Base-by-base conservation (phyloP, 352 stramenopile genomes). In the Phytophthora pinifolia region DNA sequence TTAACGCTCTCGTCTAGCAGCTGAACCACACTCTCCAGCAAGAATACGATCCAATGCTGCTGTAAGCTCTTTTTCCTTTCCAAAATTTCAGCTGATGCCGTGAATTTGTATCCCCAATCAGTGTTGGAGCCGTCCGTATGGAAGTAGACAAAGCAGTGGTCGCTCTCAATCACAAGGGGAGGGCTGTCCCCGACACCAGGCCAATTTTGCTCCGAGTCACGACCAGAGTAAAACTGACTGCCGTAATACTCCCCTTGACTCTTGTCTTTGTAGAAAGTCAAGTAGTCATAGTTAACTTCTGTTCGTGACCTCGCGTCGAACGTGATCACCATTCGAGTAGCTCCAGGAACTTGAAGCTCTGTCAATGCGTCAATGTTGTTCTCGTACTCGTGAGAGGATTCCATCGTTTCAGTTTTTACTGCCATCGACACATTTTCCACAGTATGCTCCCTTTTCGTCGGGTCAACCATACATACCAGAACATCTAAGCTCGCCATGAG, bases 211-310 rank as follows among this genome's bases (percentile, higher is more conserved):
- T 89, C 81, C 0, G 41, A 48, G 39, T 91, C 86, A n/a, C 84
- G 67, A 3, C 85, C 86, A 2, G 74, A 92, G 51, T 94, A 96
- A 46, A 75, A 84, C 10, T 79, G 66, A 12, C 70, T 75, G 6
- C 86, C 86, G 39, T 91, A 92, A 46, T 67, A 83, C 18, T 78
- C 66, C 14, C 60, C 64, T 61, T 83, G 72, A 4, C 54, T 59
- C 32, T 70, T 68, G 44, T 92, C 74, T 39, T 89, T 91, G 54
- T 76, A 93, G 51, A 97, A 96, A 13, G 79, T 92, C 20, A 96
- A 58, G 51, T 93, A 96, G 53, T 97, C 89, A 54, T 96, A 96
- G 47, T 89, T 91, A 25, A 72, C 70, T 58, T 97, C 89, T 5
- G 86, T 96, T 46, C 82, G 70, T 6, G 65, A 91, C 35, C 62